Conservation (phyloP, 2,329 filamentous ascomycete species). For the Pseudocercospora musae region DNA sequence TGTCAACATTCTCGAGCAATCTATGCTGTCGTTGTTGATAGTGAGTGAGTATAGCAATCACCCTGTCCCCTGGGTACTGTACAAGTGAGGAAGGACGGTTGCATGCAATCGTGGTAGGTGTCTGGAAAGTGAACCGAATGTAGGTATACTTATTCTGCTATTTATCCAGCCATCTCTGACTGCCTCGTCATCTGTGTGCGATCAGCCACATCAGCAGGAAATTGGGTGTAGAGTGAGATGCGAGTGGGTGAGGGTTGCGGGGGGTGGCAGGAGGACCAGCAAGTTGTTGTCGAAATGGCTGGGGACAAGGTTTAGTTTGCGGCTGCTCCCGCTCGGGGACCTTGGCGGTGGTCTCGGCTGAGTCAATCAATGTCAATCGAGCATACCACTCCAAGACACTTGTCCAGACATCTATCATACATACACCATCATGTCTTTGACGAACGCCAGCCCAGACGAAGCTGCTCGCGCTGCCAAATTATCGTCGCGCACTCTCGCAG, state of each 20-base stretch:
- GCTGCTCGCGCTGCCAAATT: constrained; percentile 74
- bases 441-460: constrained; percentile 74
- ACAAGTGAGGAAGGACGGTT: constrained; percentile 4
- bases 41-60: not conserved
- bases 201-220: not conserved
- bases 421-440: constrained; percentile 70
- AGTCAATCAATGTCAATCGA: too few relatives aligned
- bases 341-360: too few relatives aligned
- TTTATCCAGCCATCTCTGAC: constrained; percentile 3
- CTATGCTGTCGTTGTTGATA: constrained; percentile 3
- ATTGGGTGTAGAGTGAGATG: not conserved
- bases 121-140: constrained; percentile 3
- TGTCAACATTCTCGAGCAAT: constrained; percentile 26
- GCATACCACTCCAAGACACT: too few relatives aligned
- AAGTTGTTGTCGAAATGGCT: too few relatives aligned
- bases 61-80: constrained; percentile 1
- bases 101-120: constrained; percentile 3
- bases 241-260: too few relatives aligned
- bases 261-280: too few relatives aligned
- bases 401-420: not conserved
- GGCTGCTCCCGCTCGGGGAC: too few relatives aligned
- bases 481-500: constrained; percentile 79
- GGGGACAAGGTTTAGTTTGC: too few relatives aligned
- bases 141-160: constrained; percentile 13
- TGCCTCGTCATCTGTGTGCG: constrained; percentile 4